Evolutionary conservation across 2,329 filamentous ascomycete species (phyloP).

Genomic region (Calonectria fujianensis): DNA sequence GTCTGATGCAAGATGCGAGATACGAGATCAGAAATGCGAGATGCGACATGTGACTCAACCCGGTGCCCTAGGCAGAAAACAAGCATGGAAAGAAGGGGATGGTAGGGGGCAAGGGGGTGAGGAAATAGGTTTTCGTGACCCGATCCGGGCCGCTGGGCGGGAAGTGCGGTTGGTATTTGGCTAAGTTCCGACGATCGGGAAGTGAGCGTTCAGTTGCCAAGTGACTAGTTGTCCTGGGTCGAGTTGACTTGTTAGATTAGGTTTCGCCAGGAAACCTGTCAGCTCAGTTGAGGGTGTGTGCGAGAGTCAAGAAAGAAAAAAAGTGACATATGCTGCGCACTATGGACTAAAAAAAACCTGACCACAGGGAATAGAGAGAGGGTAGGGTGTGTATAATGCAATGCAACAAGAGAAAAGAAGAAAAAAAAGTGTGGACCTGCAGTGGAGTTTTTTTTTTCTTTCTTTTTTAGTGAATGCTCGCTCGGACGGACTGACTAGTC

Average conservation of each 20-base stretch:
- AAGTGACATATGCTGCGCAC: not conserved
- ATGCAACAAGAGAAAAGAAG: not conserved
- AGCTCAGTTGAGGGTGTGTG: slow-evolving; percentile 9
- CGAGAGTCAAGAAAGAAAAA: not conserved
- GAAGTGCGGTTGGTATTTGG: not conserved
- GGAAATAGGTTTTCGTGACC: not conserved
- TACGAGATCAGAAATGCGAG: slow-evolving; percentile 32
- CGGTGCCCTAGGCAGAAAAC: not conserved
- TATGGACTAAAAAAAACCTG: not conserved
- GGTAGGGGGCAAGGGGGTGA: not conserved
- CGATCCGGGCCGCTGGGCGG: slow-evolving; percentile 23
- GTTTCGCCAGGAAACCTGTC: slow-evolving; percentile 13
- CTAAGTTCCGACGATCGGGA: slow-evolving; percentile 16
- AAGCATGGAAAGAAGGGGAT: not conserved
- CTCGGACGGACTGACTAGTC: slow-evolving; percentile 13
- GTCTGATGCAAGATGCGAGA: slow-evolving; percentile 31
- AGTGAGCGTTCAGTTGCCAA: slow-evolving; percentile 7
- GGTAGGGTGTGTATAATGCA: not conserved
- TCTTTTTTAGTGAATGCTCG: not conserved
- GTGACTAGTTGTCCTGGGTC: not conserved
- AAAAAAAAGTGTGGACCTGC: not conserved
- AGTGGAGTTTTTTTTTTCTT: slow-evolving; percentile 1
- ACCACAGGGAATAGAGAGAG: not conserved
- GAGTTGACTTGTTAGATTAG: slow-evolving; percentile 21
- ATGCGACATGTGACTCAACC: slow-evolving; percentile 17